Percentiles rank a stretch among this genome's conserved stretches.
Conservation (phyloP, 208 protist species). For the Trypanosoma theileri region DNA sequence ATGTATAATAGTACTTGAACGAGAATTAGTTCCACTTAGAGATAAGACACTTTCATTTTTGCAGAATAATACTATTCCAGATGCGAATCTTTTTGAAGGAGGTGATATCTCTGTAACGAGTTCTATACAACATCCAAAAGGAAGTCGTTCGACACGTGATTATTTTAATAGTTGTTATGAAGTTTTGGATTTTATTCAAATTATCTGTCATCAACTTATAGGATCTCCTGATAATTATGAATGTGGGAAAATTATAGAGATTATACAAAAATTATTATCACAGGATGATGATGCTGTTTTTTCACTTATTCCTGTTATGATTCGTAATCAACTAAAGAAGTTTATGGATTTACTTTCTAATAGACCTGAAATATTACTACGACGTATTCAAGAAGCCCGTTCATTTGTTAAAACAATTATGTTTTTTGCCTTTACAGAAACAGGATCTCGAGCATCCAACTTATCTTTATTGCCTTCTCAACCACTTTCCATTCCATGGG, state of each 20-base stretch:
- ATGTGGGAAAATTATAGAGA: slow-evolving; percentile 37
- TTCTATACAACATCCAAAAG: slow-evolving; percentile 14
- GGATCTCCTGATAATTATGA: slow-evolving; percentile 19
- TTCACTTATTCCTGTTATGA: slow-evolving; percentile 42
- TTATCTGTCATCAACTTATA: slow-evolving; percentile 20
- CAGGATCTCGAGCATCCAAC: not conserved
- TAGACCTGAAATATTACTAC: slow-evolving; percentile 31
- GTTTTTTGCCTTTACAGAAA: slow-evolving; percentile 52
- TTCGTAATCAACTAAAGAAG: slow-evolving; percentile 38
- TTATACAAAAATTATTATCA: slow-evolving; percentile 38
- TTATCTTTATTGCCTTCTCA: not conserved
- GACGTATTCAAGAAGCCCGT: slow-evolving; percentile 33
- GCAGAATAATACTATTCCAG: slow-evolving; percentile 41
- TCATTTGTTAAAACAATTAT: slow-evolving; percentile 53
- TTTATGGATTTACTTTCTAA: slow-evolving; percentile 42
- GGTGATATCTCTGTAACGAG: not conserved
- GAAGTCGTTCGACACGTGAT: slow-evolving; percentile 54
- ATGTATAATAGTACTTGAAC: slow-evolving; percentile 41
- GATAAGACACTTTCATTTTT: slow-evolving; percentile 53
- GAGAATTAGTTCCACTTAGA: slow-evolving; percentile 41
- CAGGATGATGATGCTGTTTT: slow-evolving; percentile 56
- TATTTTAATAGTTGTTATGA: slow-evolving; percentile 41
- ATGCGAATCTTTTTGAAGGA: slow-evolving; percentile 53
- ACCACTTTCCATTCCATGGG: slow-evolving; percentile 17
- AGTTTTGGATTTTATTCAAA: slow-evolving; percentile 24